A percentile compares a stretch with the other conserved stretches of the same genome.
phyloP scores from a whole-genome alignment of 306 rosid species.

The Dicorynia guianensis region DNA sequence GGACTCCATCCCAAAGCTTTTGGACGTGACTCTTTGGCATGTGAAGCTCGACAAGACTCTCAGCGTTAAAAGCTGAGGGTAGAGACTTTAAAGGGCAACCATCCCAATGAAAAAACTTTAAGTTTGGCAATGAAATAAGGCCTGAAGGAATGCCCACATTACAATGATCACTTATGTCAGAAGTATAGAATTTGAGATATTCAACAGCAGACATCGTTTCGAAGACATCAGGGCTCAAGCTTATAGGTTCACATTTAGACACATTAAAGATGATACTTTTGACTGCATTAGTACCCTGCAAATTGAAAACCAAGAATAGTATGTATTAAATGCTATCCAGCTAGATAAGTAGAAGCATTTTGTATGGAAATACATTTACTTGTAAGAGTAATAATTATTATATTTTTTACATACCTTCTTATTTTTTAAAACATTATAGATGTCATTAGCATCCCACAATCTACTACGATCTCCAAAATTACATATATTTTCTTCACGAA shows the following conservation, averaged over 20 bases:
- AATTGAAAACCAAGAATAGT: background rate
- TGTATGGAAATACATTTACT: too few species aligned
- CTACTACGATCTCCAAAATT: conserved; percentile 19
- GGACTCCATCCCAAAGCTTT: too few species aligned
- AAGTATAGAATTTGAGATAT: background rate
- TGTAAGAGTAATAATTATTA: too few species aligned
- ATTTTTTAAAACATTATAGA: background rate
- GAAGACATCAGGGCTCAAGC: background rate
- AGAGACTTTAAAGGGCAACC: background rate
- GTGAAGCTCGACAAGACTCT: background rate
- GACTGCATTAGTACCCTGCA: conserved; percentile 13
- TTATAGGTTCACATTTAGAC: background rate
- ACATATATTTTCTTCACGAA: background rate
- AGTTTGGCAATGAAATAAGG: background rate
- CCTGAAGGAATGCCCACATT: background rate
- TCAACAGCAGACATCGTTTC: background rate
- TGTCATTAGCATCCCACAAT: background rate
- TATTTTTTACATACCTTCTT: background rate
- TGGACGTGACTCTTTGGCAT: too few species aligned
- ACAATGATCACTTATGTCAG: background rate
- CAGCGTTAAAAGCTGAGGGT: background rate
- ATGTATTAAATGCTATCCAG: too few species aligned
- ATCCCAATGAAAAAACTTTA: conserved; percentile 9
- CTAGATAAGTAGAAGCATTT: too few species aligned
- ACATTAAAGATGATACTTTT: background rate